These are phyloP conservation scores for Eucalyptus lansdowneana DNA, from an alignment of 345 rosid genomes.

Conservation along the genomic window DNA sequence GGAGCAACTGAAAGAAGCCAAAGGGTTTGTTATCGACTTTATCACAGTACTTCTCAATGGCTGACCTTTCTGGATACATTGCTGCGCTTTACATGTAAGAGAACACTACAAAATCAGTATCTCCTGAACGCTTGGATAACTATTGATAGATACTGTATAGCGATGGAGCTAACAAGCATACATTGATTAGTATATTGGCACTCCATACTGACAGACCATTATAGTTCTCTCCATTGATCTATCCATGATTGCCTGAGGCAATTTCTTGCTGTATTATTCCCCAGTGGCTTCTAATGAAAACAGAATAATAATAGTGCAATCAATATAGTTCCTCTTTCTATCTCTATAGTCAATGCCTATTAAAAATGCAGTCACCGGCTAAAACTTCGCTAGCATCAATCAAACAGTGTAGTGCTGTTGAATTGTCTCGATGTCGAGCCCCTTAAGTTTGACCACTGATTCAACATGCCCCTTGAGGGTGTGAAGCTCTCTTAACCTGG, in stretches of 20 bases:
- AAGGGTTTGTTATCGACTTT: not conserved
- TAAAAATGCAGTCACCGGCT: not conserved
- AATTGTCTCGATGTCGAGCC: slow-evolving; percentile 79
- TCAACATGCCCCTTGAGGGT: slow-evolving; percentile 90
- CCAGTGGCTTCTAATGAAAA: not conserved
- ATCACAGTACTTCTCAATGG: not conserved
- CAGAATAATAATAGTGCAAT: not conserved
- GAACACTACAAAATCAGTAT: not conserved
- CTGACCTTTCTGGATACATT: not conserved
- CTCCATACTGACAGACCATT: not conserved
- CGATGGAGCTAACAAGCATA: not conserved
- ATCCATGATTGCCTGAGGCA: not conserved
- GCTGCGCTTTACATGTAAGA: not conserved
- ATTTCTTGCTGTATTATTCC: not conserved
- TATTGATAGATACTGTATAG: not conserved
- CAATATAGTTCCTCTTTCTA: not conserved
- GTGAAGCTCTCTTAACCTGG: slow-evolving; percentile 82
- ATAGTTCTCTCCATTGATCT: not conserved
- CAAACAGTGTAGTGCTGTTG: slow-evolving; percentile 87
- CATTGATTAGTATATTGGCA: not conserved
- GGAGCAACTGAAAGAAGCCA: not conserved
- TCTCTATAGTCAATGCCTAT: not conserved
- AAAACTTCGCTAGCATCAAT: not conserved
- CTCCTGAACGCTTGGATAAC: not conserved
- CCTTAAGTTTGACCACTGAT: slow-evolving; percentile 90